Conservation (phyloP, 2,329 filamentous ascomycete species). For the Harringtonia aguacate region DNA sequence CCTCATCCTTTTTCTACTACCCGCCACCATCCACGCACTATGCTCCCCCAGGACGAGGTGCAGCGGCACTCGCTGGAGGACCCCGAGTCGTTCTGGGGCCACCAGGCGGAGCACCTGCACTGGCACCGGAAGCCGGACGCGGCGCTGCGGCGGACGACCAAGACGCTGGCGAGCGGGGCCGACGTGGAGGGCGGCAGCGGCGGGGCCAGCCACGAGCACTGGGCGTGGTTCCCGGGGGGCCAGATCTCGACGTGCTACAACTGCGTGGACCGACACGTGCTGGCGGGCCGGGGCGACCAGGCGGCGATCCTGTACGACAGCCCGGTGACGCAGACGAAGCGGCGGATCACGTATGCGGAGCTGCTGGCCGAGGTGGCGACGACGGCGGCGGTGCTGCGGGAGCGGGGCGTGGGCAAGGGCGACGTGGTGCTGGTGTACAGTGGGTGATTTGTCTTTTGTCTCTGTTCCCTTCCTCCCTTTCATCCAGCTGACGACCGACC, state of each 20-base stretch:
- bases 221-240: constrained; percentile 85
- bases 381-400: constrained; percentile 69
- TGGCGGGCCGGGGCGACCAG: constrained; percentile 59
- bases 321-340: constrained; percentile 65
- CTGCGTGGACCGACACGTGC: constrained; percentile 82
- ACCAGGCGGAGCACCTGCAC: constrained; percentile 62
- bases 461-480: background rate
- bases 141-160: constrained; percentile 49
- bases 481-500: background rate
- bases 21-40: too few relatives aligned
- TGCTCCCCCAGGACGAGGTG: constrained; percentile 44
- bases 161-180: constrained; percentile 35
- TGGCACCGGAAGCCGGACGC: constrained; percentile 70
- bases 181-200: constrained; percentile 24
- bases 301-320: constrained; percentile 81
- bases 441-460: constrained; percentile 27
- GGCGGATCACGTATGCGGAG: constrained; percentile 62
- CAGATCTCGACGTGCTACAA: constrained; percentile 90
- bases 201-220: constrained; percentile 59
- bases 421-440: constrained; percentile 88
- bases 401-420: constrained; percentile 71
- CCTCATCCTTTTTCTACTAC: too few relatives aligned
- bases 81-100: constrained; percentile 64
- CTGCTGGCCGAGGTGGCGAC: constrained; percentile 72
- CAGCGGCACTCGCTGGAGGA: constrained; percentile 50